These are phyloP conservation scores for Sporothrix euskadiensis DNA, from an alignment of 2,329 filamentous ascomycete species.

Conservation along the genomic window DNA sequence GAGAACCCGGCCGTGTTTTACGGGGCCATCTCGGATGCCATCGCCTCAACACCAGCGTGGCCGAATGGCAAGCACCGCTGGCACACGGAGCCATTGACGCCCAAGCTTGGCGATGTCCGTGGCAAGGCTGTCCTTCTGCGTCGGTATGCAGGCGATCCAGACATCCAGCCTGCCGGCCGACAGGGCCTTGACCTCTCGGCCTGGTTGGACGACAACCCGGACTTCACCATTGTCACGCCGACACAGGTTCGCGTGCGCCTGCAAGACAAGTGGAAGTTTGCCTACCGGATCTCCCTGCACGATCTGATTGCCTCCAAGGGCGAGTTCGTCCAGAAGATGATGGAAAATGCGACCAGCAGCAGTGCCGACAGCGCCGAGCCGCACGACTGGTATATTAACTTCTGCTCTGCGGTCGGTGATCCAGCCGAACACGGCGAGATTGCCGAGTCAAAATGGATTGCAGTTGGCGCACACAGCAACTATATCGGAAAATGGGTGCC, in stretches of 20 bases:
- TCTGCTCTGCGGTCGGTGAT: constrained; percentile 47
- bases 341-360: constrained; percentile 39
- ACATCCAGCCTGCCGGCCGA: constrained; percentile 37
- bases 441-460: constrained; percentile 47
- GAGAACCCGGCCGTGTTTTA: constrained; percentile 44
- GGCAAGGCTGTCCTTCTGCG: constrained; percentile 68
- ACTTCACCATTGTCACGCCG: constrained; percentile 51
- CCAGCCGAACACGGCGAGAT: constrained; percentile 42
- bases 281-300: constrained; percentile 42
- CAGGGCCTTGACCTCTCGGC: constrained; percentile 43
- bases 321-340: constrained; percentile 42
- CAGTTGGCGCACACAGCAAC: constrained; percentile 46
- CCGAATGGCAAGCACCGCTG: constrained; percentile 48
- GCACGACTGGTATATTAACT: constrained; percentile 39
- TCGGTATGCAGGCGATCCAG: constrained; percentile 53
- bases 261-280: constrained; percentile 51
- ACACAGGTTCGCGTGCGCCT: constrained; percentile 43
- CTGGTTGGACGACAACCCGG: constrained; percentile 67
- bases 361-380: constrained; percentile 34
- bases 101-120: constrained; percentile 61
- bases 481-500: constrained; percentile 45
- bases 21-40: constrained; percentile 56
- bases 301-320: constrained; percentile 45
- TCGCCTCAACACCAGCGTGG: constrained; percentile 43
- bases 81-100: constrained; percentile 61